Evolutionary conservation across 139 green algal species (phyloP).

Genomic region (Asterochloris erici): DNA sequence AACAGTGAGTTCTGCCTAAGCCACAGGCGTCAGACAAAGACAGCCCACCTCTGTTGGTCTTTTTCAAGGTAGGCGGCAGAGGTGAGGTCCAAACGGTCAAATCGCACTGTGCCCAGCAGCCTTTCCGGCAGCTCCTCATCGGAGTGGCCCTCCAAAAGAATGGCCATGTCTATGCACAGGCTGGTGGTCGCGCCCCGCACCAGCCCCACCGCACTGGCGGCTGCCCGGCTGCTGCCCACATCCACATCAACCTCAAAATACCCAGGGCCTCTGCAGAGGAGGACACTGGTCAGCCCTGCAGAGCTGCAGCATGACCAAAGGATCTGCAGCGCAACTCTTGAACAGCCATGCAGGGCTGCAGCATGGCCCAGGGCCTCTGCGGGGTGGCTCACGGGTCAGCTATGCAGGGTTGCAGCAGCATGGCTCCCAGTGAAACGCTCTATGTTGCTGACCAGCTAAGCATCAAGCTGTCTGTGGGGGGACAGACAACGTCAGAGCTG

Average conservation of each 20-base stretch:
- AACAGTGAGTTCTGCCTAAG: neutral
- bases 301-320: too few species aligned
- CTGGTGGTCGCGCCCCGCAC: conserved; percentile 32
- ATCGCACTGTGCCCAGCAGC: conserved; percentile 40
- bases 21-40: neutral
- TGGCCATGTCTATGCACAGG: conserved; percentile 40
- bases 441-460: too few species aligned
- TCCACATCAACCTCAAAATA: conserved; percentile 48
- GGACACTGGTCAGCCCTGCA: neutral
- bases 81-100: conserved; percentile 36
- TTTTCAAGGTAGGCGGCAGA: conserved; percentile 28
- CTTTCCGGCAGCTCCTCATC: conserved; percentile 37
- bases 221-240: conserved; percentile 35
- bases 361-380: conserved; percentile 25
- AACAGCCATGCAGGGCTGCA: neutral
- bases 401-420: too few species aligned
- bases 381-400: neutral
- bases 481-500: too few species aligned
- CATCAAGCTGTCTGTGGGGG: too few species aligned
- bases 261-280: conserved; percentile 19
- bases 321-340: too few species aligned
- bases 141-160: conserved; percentile 34
- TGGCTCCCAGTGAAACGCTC: too few species aligned
- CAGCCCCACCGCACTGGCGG: conserved; percentile 29
- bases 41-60: neutral